phyloP scores from a whole-genome alignment of 805 yeast species.

The Barnettozyma sucrosica region DNA sequence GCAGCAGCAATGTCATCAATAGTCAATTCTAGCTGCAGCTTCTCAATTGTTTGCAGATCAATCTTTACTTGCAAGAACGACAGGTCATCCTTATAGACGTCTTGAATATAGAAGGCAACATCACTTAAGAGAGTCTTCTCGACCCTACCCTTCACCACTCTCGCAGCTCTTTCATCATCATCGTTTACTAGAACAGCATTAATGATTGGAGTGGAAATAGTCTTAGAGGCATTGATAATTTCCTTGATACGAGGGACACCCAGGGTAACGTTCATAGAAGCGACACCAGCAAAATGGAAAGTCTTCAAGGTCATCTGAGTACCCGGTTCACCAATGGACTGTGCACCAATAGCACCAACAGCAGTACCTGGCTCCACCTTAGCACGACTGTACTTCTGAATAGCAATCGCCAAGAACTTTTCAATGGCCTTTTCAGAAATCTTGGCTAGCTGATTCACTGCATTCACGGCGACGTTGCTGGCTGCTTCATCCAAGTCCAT shows the following conservation, averaged over 20 bases:
- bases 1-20: conserved; percentile 85
- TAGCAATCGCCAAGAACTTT: conserved; percentile 68
- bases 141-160: conserved; percentile 96
- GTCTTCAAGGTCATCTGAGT: conserved; percentile 97
- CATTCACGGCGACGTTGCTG: conserved; percentile 33
- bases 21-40: conserved; percentile 81
- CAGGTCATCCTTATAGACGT: conserved; percentile 76
- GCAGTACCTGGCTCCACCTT: conserved; percentile 99
- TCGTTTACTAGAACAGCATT: conserved; percentile 91
- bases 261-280: conserved; percentile 90
- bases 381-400: conserved; percentile 79
- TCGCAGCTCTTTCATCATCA: conserved; percentile 93
- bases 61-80: conserved; percentile 78
- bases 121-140: conserved; percentile 88
- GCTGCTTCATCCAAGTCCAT: conserved; percentile 34
- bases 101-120: conserved; percentile 85
- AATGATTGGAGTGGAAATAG: conserved; percentile 93
- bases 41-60: conserved; percentile 80
- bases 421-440: conserved; percentile 56
- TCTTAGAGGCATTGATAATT: conserved; percentile 94
- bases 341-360: conserved; percentile 99
- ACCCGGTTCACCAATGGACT: conserved; percentile 97
- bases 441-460: conserved; percentile 60
- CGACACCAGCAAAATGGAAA: conserved; percentile 97
- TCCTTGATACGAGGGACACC: conserved; percentile 94